These are phyloP conservation scores for Amesomyces nigricolor DNA, from an alignment of 2,329 filamentous ascomycete species.

Conservation along the genomic window DNA sequence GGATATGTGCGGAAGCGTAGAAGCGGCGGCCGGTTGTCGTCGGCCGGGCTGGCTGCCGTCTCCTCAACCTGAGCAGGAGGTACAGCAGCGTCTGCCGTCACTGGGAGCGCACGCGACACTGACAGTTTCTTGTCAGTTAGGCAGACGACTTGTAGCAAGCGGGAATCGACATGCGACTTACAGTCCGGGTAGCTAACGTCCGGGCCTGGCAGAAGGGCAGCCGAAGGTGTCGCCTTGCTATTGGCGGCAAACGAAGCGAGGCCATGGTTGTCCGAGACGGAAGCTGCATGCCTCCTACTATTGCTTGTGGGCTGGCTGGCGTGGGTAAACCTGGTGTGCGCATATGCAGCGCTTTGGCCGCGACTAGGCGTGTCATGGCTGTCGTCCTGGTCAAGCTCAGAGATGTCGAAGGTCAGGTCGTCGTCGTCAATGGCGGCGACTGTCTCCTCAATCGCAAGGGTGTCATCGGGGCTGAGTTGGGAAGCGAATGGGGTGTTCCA, in stretches of 20 bases:
- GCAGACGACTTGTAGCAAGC: slow-evolving; percentile 30
- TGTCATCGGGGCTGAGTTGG: not conserved
- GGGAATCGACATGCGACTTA: slow-evolving; percentile 33
- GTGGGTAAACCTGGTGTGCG: not conserved
- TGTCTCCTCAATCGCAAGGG: slow-evolving; percentile 10
- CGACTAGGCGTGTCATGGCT: not conserved
- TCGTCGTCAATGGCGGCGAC: slow-evolving; percentile 19
- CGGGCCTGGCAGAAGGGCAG: slow-evolving; percentile 12
- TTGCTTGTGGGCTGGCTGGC: not conserved
- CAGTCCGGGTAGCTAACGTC: slow-evolving; percentile 45
- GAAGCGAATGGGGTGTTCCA: not conserved
- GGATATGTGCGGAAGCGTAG: slow-evolving; percentile 73
- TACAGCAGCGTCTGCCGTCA: slow-evolving; percentile 16
- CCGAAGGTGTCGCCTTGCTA: slow-evolving; percentile 12
- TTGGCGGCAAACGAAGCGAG: slow-evolving; percentile 18
- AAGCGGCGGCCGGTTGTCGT: slow-evolving; percentile 51
- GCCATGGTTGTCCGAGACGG: slow-evolving; percentile 5
- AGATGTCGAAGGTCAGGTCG: slow-evolving; percentile 24
- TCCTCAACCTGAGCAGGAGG: not conserved
- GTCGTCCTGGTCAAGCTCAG: slow-evolving; percentile 17
- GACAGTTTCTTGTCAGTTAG: slow-evolving; percentile 61
- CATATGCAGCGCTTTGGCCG: slow-evolving; percentile 2
- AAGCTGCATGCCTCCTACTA: slow-evolving; percentile 9
- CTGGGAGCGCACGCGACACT: slow-evolving; percentile 48
- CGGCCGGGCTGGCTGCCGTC: not conserved